A percentile compares a stretch with the other conserved stretches of the same genome.
Evolutionary conservation across 345 rosid genomes (phyloP).

Genomic region (Melaleuca alternifolia): DNA sequence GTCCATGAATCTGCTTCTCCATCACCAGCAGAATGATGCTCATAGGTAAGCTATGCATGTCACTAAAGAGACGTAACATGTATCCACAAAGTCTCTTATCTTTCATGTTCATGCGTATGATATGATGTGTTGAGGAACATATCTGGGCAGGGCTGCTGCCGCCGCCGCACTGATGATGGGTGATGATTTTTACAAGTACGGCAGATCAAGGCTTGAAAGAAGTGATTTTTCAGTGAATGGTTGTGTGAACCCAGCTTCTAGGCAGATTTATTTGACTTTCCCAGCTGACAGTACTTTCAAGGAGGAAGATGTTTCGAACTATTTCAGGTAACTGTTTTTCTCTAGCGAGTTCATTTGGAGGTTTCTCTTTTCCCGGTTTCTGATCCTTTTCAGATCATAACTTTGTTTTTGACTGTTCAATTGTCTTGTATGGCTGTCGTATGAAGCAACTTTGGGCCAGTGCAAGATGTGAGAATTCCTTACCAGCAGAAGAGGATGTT

Average conservation of each 20-base stretch:
- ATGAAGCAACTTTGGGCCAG: conserved; percentile 74
- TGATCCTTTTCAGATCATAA: not conserved
- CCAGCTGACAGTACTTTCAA: conserved; percentile 94
- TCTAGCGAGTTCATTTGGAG: not conserved
- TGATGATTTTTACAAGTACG: conserved; percentile 58
- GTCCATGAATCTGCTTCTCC: conserved; percentile 47
- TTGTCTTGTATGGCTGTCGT: not conserved
- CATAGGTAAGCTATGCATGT: conserved; percentile 43
- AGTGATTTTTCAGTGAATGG: conserved; percentile 37
- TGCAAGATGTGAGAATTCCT: conserved; percentile 94
- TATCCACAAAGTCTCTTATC: not conserved
- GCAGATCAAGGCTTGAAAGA: conserved; percentile 74
- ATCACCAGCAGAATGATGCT: conserved; percentile 52
- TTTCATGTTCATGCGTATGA: not conserved
- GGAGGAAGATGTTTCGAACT: conserved; percentile 85
- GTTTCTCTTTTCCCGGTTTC: not conserved
- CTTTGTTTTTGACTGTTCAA: not conserved
- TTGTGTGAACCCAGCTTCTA: conserved; percentile 73
- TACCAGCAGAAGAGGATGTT: conserved; percentile 97
- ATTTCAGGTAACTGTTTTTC: conserved; percentile 49
- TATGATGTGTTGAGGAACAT: not conserved
- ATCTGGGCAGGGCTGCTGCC: conserved; percentile 19
- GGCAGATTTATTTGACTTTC: conserved; percentile 94
- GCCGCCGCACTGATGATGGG: conserved; percentile 58
- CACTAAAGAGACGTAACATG: not conserved